These are phyloP conservation scores for Botrytis pseudocinerea DNA, from an alignment of 2,329 filamentous ascomycete genomes.

Conservation along the genomic window DNA sequence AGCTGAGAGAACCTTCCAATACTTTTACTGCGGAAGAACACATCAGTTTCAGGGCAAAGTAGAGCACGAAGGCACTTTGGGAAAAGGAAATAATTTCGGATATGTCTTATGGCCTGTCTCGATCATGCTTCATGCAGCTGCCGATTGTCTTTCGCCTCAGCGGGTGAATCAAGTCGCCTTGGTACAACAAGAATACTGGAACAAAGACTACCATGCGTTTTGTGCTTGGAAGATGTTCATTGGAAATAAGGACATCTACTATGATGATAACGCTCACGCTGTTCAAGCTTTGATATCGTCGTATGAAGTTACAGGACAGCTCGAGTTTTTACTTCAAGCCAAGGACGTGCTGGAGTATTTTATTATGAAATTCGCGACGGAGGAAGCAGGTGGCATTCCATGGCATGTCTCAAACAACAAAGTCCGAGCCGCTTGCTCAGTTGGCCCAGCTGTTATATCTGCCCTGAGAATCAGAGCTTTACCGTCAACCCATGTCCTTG, in stretches of 20 bases:
- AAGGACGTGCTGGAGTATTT: constrained; percentile 25
- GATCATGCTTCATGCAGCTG: constrained; percentile 29
- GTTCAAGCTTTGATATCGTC: constrained; percentile 30
- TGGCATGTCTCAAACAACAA: constrained; percentile 31
- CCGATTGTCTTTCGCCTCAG: constrained; percentile 27
- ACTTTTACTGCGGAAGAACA: constrained; percentile 24
- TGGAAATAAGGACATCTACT: constrained; percentile 33
- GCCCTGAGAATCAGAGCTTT: constrained; percentile 24
- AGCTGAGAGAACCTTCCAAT: constrained; percentile 20
- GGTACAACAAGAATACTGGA: constrained; percentile 31
- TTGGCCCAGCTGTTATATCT: constrained; percentile 30
- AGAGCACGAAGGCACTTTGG: constrained; percentile 27
- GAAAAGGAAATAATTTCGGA: constrained; percentile 25
- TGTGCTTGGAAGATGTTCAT: constrained; percentile 35
- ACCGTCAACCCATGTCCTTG: background rate
- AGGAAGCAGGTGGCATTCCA: constrained; percentile 28
- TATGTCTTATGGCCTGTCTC: constrained; percentile 33
- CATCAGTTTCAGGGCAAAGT: constrained; percentile 26
- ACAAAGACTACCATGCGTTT: constrained; percentile 28
- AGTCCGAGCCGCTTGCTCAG: constrained; percentile 29
- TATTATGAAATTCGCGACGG: constrained; percentile 27
- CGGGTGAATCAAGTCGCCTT: constrained; percentile 15
- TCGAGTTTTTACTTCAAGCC: constrained; percentile 26
- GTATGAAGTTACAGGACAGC: constrained; percentile 25
- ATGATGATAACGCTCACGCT: constrained; percentile 32